These are phyloP conservation scores for Hymenoscyphus linearis DNA, from an alignment of 2,329 filamentous ascomycete species.

Conservation along the genomic window DNA sequence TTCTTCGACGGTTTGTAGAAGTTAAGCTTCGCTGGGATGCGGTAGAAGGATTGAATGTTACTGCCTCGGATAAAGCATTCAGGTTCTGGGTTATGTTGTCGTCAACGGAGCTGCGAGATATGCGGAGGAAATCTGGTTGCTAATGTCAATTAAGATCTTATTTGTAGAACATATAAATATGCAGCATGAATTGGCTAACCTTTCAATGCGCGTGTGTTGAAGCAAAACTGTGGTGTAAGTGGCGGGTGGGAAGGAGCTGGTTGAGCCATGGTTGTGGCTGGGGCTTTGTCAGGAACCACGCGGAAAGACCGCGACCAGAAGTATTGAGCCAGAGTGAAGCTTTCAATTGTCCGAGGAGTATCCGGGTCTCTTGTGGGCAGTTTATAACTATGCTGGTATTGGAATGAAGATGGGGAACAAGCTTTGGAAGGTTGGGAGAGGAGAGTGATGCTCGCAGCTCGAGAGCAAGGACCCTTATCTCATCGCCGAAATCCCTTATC, in stretches of 20 bases:
- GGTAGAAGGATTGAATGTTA: slow-evolving; percentile 73
- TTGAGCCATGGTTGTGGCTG: slow-evolving; percentile 26
- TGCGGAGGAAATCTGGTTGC: slow-evolving; percentile 73
- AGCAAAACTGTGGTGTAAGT: slow-evolving; percentile 73
- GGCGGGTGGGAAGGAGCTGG: slow-evolving; percentile 36
- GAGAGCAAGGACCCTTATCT: background rate
- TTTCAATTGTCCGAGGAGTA: background rate
- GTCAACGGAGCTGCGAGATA: slow-evolving; percentile 80
- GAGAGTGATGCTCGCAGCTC: too few relatives aligned
- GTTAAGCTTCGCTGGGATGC: slow-evolving; percentile 59
- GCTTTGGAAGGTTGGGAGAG: background rate
- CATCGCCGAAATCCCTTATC: background rate
- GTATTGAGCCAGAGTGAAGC: slow-evolving; percentile 28
- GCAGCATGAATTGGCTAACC: slow-evolving; percentile 41
- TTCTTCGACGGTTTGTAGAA: slow-evolving; percentile 43
- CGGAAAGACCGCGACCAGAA: slow-evolving; percentile 29
- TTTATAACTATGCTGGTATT: background rate
- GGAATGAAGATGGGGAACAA: background rate
- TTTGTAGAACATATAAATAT: background rate
- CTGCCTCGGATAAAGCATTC: slow-evolving; percentile 79
- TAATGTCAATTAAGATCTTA: slow-evolving; percentile 5
- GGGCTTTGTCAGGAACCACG: slow-evolving; percentile 17
- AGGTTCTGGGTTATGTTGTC: slow-evolving; percentile 92
- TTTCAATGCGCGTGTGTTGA: slow-evolving; percentile 62
- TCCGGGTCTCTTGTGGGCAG: background rate